A percentile compares a stretch with the other conserved stretches of the same genome.
Evolutionary conservation across 2,329 filamentous ascomycete species (phyloP).

Genomic region (Alternaria arborescens): DNA sequence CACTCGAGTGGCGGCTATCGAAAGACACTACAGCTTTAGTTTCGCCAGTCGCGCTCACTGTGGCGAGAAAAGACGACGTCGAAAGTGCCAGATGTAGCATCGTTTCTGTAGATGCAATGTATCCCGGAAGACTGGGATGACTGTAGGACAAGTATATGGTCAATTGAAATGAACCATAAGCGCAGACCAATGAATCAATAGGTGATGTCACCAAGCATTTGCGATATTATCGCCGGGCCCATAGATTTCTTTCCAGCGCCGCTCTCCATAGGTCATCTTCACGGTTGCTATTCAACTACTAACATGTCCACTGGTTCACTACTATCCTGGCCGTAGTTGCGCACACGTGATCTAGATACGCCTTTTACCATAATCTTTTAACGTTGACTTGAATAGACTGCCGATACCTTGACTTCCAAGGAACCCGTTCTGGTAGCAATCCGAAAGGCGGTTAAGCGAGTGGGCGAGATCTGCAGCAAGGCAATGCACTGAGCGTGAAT

Average conservation of each 20-base stretch:
- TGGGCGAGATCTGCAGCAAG: too few relatives aligned
- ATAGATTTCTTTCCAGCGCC: too few relatives aligned
- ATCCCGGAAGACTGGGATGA: conserved; percentile 1
- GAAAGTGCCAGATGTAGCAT: not conserved
- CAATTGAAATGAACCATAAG: not conserved
- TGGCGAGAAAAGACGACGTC: not conserved
- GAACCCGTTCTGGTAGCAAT: fast-evolving
- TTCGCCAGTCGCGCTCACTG: not conserved
- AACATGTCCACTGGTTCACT: too few relatives aligned
- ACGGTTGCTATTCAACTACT: too few relatives aligned
- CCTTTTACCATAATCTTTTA: too few relatives aligned
- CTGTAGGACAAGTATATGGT: not conserved
- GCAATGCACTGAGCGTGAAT: too few relatives aligned
- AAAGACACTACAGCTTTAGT: not conserved
- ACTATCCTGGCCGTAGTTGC: too few relatives aligned
- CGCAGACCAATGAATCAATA: not conserved
- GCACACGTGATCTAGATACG: too few relatives aligned
- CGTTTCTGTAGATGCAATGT: conserved; percentile 1
- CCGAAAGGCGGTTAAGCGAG: fast-evolving
- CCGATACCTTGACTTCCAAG: too few relatives aligned
- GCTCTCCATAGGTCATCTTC: too few relatives aligned
- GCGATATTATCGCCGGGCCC: fast-evolving
- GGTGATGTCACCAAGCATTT: not conserved
- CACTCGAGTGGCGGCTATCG: conserved; percentile 16
- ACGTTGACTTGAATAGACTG: fast-evolving